These are phyloP conservation scores for Dictyostelium capitatum DNA, from an alignment of 78 protist genomes.

Conservation along the genomic window DNA sequence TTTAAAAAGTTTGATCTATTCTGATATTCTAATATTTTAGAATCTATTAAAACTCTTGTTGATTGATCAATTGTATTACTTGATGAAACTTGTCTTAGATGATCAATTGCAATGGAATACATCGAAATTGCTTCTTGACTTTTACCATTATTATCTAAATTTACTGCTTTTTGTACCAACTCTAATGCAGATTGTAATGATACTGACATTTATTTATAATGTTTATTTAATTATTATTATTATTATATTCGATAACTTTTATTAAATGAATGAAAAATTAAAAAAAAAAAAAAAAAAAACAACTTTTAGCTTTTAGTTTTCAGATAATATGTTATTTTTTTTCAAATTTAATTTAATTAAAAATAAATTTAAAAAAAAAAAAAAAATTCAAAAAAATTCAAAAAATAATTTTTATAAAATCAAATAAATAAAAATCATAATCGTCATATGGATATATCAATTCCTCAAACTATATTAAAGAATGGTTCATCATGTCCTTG, in stretches of 20 bases:
- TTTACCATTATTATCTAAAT: slow-evolving; percentile 44
- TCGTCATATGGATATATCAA: not conserved
- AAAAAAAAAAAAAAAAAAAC: no score
- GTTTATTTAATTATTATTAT: not conserved
- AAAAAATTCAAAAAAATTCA: not conserved
- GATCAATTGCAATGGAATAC: slow-evolving; percentile 64
- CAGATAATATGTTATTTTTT: no score
- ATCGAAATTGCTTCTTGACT: slow-evolving; percentile 70
- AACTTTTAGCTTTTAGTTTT: no score
- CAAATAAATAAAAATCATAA: not conserved
- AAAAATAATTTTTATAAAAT: not conserved
- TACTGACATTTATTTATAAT: slow-evolving; percentile 18
- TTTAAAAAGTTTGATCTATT: slow-evolving; percentile 43
- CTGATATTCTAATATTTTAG: slow-evolving; percentile 50
- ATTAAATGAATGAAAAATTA: no score
- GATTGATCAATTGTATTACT: not conserved
- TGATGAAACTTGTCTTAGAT: slow-evolving; percentile 26
- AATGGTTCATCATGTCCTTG: slow-evolving; percentile 28
- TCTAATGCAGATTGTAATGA: slow-evolving; percentile 71
- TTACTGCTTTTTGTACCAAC: slow-evolving; percentile 52
- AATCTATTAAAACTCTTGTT: not conserved
- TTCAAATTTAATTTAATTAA: not conserved
- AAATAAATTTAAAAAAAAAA: not conserved
- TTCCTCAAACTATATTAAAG: slow-evolving; percentile 27
- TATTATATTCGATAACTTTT: no score